Evolutionary conservation across 1,284 basidiomycete species (phyloP).

Genomic region (Leccinum colubrinum): DNA sequence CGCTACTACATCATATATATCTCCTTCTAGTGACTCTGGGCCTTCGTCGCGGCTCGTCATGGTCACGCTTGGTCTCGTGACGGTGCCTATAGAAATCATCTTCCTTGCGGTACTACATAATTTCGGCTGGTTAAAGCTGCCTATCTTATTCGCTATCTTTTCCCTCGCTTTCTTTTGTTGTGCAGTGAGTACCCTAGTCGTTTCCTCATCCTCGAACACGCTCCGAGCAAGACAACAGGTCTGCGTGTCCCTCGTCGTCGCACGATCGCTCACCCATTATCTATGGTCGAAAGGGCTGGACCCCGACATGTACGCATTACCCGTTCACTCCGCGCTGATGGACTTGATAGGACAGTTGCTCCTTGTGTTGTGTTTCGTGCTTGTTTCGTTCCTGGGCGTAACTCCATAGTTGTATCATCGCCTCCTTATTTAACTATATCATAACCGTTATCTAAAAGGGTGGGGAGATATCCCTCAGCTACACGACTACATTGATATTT

Average conservation of each 20-base stretch:
- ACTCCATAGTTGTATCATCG: conserved; percentile 11
- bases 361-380: conserved; percentile 72
- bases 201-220: background rate
- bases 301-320: conserved; percentile 93
- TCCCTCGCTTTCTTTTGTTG: conserved; percentile 70
- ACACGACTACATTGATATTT: background rate
- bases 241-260: conserved; percentile 65
- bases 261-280: conserved; percentile 69
- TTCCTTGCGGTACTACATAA: conserved; percentile 66
- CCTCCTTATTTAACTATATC: background rate
- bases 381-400: conserved; percentile 46
- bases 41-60: conserved; percentile 56
- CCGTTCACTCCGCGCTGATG: conserved; percentile 87
- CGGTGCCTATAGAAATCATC: conserved; percentile 72
- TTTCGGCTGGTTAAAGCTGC: conserved; percentile 77
- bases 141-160: conserved; percentile 63
- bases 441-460: background rate
- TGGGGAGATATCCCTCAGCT: background rate
- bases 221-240: conserved; percentile 44
- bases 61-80: conserved; percentile 68
- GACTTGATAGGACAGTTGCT: conserved; percentile 90
- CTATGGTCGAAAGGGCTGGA: conserved; percentile 85
- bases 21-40: conserved; percentile 19
- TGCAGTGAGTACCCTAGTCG: conserved; percentile 52
- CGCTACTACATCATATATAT: conserved; percentile 40